Evolutionary conservation across 2,329 filamentous ascomycete genomes (phyloP).

Genomic region (Thyridium curvatum): DNA sequence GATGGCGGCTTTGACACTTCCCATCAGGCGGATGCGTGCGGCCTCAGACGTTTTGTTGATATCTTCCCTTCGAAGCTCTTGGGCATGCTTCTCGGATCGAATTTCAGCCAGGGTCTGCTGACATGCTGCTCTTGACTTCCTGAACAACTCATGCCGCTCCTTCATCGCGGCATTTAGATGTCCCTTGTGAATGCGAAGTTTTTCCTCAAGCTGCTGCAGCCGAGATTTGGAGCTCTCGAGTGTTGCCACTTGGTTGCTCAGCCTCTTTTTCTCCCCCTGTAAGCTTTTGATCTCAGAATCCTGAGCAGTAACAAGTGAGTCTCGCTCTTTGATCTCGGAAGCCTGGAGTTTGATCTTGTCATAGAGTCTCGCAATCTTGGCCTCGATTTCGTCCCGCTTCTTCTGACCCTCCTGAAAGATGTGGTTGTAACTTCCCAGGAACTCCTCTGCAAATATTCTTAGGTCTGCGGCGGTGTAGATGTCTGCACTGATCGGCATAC

Average conservation of each 20-base stretch:
- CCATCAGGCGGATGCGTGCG: conserved; percentile 20
- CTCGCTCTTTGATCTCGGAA: too few species aligned
- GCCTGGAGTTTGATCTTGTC: too few species aligned
- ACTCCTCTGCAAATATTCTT: too few species aligned
- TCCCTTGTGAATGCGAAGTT: conserved; percentile 23
- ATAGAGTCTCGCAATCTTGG: too few species aligned
- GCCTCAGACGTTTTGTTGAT: conserved; percentile 23
- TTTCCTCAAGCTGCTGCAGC: conserved; percentile 24
- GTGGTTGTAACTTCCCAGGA: too few species aligned
- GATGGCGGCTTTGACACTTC: conserved; percentile 8
- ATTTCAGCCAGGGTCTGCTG: conserved; percentile 26
- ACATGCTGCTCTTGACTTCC: conserved; percentile 22
- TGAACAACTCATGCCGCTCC: conserved; percentile 40
- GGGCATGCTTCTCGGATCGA: conserved; percentile 19
- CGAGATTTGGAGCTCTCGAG: conserved; percentile 13
- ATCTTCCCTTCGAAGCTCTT: conserved; percentile 14
- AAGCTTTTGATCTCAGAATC: not conserved
- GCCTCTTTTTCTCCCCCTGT: not conserved
- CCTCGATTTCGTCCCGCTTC: too few species aligned
- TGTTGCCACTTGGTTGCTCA: conserved; percentile 2
- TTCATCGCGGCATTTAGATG: conserved; percentile 37
- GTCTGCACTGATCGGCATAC: too few species aligned
- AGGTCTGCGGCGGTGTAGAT: too few species aligned
- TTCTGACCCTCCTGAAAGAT: too few species aligned
- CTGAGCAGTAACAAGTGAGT: too few species aligned